Percentiles rank a stretch among this genome's conserved stretches.
phyloP scores from a whole-genome alignment of 192 early-diverging fungal species.

The Rhizophlyctis rosea region DNA sequence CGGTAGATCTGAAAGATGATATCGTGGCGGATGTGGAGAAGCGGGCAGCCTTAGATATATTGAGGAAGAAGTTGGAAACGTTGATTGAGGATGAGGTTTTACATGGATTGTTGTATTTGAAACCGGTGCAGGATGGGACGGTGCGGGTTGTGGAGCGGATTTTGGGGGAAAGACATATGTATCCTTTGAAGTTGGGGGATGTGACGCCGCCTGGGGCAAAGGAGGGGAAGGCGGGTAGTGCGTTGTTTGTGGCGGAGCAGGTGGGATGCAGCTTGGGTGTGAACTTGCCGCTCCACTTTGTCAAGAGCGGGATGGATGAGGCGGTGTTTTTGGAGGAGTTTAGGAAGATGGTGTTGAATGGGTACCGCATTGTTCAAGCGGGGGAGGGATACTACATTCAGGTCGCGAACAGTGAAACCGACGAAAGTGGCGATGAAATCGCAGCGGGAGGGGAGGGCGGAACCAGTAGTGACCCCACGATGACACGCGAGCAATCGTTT shows the following conservation, averaged over 20 bases:
- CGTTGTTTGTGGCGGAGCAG: conserved; percentile 45
- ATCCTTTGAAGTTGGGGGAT: too few relatives aligned
- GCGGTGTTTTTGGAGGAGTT: conserved; percentile 15
- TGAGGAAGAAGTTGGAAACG: conserved; percentile 53
- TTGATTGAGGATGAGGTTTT: conserved; percentile 75
- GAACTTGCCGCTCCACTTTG: conserved; percentile 46
- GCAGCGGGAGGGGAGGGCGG: background rate
- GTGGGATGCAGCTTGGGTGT: conserved; percentile 30
- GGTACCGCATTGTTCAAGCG: background rate
- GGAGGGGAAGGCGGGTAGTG: too few relatives aligned
- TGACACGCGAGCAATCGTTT: background rate
- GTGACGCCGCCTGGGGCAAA: too few relatives aligned
- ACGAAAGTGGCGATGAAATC: background rate
- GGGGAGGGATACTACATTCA: background rate
- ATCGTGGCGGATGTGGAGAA: conserved; percentile 36
- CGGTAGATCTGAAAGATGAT: background rate
- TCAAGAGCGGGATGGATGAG: conserved; percentile 39
- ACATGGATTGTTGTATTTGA: conserved; percentile 60
- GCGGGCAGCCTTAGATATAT: conserved; percentile 56
- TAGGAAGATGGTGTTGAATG: conserved; percentile 25
- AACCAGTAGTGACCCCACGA: background rate
- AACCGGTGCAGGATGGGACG: conserved; percentile 44
- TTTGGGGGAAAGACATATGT: conserved; percentile 24
- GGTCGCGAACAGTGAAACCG: background rate
- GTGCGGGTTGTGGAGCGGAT: conserved; percentile 27